These are phyloP conservation scores for Trichoderma pleuroti DNA, from an alignment of 2,329 filamentous ascomycete species.

Conservation along the genomic window DNA sequence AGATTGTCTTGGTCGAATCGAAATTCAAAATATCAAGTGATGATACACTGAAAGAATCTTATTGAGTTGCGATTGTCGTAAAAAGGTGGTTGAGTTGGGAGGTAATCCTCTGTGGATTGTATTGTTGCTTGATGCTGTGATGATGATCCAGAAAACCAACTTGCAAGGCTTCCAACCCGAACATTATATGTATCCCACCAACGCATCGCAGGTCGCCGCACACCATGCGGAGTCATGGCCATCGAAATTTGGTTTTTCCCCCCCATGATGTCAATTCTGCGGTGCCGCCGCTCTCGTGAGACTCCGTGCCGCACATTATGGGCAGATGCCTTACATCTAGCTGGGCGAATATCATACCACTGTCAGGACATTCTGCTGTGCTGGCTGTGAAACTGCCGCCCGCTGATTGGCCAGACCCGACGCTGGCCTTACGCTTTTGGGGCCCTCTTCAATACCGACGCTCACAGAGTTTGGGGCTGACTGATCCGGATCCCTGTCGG, in stretches of 20 bases:
- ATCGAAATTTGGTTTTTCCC: background rate
- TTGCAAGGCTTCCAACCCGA: background rate
- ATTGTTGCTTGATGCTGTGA: slow-evolving; percentile 10
- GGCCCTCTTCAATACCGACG: background rate
- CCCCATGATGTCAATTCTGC: slow-evolving; percentile 9
- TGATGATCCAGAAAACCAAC: slow-evolving; percentile 7
- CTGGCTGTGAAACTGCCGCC: background rate
- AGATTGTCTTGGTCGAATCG: background rate
- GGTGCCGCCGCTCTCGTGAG: slow-evolving; percentile 1
- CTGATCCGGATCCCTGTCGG: background rate
- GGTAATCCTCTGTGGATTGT: slow-evolving; percentile 10
- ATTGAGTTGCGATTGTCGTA: background rate
- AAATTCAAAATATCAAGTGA: background rate
- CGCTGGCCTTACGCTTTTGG: background rate
- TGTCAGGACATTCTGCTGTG: slow-evolving; percentile 15
- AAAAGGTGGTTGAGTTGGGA: slow-evolving; percentile 13
- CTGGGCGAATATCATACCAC: slow-evolving; percentile 17
- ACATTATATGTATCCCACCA: slow-evolving; percentile 16
- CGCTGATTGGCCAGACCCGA: background rate
- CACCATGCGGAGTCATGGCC: background rate
- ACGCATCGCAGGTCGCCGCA: slow-evolving; percentile 5
- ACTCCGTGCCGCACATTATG: background rate
- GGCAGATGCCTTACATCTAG: background rate
- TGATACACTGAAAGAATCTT: slow-evolving; percentile 5
- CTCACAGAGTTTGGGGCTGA: background rate